Conservation (phyloP, 257 asterid species). For the Penstemon eatonii region DNA sequence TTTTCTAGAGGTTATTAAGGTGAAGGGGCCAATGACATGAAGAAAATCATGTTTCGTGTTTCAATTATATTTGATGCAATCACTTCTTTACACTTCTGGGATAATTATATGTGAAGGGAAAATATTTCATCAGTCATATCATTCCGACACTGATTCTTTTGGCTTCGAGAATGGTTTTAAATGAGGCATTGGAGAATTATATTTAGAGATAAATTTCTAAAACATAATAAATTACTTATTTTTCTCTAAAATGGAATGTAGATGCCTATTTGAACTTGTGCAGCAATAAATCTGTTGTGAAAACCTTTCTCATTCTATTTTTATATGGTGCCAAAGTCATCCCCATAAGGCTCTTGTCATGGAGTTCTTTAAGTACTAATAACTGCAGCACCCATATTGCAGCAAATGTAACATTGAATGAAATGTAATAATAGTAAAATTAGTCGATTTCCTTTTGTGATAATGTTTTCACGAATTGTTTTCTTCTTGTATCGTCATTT, state of each 20-base stretch:
- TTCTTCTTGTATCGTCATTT: neutral
- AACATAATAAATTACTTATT: neutral
- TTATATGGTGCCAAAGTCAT: neutral
- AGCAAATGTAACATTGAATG: neutral
- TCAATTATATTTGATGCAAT: neutral
- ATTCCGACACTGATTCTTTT: neutral
- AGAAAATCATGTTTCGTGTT: neutral
- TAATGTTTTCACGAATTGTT: constrained; percentile 2
- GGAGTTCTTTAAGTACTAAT: too few relatives aligned
- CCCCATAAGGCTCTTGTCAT: neutral
- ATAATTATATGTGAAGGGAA: neutral
- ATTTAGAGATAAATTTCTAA: neutral
- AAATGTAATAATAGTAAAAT: neutral
- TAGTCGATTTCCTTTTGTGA: neutral
- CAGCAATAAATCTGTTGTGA: neutral
- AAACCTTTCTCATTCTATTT: neutral
- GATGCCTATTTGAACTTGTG: neutral
- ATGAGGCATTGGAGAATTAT: constrained; percentile 1
- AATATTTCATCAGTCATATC: constrained; percentile 3
- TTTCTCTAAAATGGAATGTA: neutral
- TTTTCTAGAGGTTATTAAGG: neutral
- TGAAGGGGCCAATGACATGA: neutral
- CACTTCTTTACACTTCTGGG: neutral
- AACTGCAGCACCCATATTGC: too few relatives aligned
- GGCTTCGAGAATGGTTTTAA: neutral